Conservation (phyloP, 805 yeast genomes). For the Lipomyces kockii region DNA sequence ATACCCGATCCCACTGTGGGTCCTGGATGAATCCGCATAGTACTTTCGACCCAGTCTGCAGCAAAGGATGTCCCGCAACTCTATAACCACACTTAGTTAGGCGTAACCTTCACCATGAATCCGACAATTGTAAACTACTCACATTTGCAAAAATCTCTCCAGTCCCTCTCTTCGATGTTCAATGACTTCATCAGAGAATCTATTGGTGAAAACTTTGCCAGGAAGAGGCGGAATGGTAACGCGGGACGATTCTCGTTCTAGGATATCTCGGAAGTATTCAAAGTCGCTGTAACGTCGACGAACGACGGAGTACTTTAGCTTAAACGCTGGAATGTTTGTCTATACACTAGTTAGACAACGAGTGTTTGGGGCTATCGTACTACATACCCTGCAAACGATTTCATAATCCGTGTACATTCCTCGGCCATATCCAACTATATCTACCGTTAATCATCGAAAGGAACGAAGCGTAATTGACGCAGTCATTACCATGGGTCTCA, state of each 20-base stretch:
- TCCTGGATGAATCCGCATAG: conserved; percentile 86
- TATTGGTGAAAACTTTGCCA: conserved; percentile 78
- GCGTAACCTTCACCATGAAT: background rate
- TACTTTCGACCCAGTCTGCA: conserved; percentile 83
- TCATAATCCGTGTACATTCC: conserved; percentile 91
- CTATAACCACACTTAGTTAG: conserved; percentile 41
- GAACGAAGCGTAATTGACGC: background rate
- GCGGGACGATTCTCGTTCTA: conserved; percentile 75
- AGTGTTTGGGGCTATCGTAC: background rate
- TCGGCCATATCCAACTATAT: conserved; percentile 49
- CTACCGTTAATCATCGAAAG: background rate
- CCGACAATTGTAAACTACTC: conserved; percentile 25
- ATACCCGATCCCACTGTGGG: conserved; percentile 69
- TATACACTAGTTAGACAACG: conserved; percentile 16
- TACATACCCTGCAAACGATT: conserved; percentile 67
- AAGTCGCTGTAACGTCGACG: conserved; percentile 90
- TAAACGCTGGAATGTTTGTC: conserved; percentile 90
- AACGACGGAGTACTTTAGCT: conserved; percentile 63
- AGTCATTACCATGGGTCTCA: conserved; percentile 62
- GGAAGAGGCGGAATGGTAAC: conserved; percentile 89
- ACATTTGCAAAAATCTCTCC: conserved; percentile 68
- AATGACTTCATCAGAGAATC: conserved; percentile 81
- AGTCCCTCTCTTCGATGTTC: conserved; percentile 83
- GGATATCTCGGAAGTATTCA: conserved; percentile 72
- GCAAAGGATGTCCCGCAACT: conserved; percentile 90